These are phyloP conservation scores for Aureobasidium lini DNA, from an alignment of 2,329 filamentous ascomycete genomes.

Conservation along the genomic window DNA sequence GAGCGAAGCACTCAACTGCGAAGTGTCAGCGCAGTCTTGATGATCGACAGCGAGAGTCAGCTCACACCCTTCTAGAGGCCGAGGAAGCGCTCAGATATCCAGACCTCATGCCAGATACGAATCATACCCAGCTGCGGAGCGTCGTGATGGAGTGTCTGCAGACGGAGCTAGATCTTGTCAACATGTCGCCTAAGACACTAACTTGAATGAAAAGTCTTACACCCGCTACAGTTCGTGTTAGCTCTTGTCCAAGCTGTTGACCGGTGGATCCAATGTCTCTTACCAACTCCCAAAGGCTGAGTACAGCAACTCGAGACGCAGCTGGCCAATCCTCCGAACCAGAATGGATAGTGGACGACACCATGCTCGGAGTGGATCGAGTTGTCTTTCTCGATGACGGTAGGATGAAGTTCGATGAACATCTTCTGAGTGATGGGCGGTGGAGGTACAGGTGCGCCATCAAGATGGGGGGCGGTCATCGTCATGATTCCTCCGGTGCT, in stretches of 20 bases:
- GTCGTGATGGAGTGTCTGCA: constrained; percentile 15
- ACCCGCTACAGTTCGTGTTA: constrained; percentile 7
- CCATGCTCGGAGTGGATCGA: constrained; percentile 21
- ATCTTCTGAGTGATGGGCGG: constrained; percentile 15
- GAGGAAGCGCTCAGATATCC: constrained; percentile 17
- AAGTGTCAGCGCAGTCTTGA: neutral
- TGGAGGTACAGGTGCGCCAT: constrained; percentile 15
- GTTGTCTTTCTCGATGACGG: constrained; percentile 20
- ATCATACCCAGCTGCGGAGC: constrained; percentile 15
- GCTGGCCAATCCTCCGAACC: constrained; percentile 20
- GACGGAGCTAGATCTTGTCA: constrained; percentile 3
- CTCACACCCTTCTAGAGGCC: constrained; percentile 20
- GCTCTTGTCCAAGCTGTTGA: neutral
- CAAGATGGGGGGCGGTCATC: constrained; percentile 1
- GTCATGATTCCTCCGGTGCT: constrained; percentile 3
- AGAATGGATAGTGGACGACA: constrained; percentile 21
- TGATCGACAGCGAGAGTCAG: neutral
- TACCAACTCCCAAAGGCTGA: constrained; percentile 20
- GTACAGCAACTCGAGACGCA: constrained; percentile 19
- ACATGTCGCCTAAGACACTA: neutral
- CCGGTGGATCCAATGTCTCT: neutral
- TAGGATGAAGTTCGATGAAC: constrained; percentile 16
- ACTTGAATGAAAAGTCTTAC: neutral
- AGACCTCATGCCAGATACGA: constrained; percentile 17
- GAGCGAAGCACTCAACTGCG: constrained; percentile 18